phyloP scores from a whole-genome alignment of 176 grass and related monocot species.

The Aegilops bicornis region DNA sequence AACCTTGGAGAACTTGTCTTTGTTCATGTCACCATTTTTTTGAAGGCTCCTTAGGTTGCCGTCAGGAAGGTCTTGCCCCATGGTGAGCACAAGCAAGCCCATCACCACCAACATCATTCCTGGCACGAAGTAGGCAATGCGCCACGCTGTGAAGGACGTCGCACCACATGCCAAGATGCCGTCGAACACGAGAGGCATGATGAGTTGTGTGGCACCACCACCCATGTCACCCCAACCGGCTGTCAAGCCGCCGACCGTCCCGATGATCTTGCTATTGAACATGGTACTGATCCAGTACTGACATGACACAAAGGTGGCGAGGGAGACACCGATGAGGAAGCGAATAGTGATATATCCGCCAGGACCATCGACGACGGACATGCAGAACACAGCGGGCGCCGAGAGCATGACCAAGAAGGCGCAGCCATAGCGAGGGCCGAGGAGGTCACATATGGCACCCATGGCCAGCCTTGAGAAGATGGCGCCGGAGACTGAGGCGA shows the following conservation, averaged over 20 bases:
- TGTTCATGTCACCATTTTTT: constrained; percentile 65
- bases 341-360: constrained; percentile 58
- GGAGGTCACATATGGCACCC: constrained; percentile 85
- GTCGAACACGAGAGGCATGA: constrained; percentile 93
- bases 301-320: constrained; percentile 83
- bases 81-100: constrained; percentile 71
- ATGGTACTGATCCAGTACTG: constrained; percentile 97
- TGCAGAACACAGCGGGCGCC: constrained; percentile 74
- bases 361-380: constrained; percentile 51
- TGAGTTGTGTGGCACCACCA: constrained; percentile 87
- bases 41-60: constrained; percentile 70
- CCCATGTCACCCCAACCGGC: constrained; percentile 91
- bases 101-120: constrained; percentile 59
- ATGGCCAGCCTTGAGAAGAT: constrained; percentile 90
- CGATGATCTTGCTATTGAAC: constrained; percentile 72
- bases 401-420: constrained; percentile 87
- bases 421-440: constrained; percentile 84
- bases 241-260: constrained; percentile 58
- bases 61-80: constrained; percentile 89
- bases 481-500: constrained; percentile 83
- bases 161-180: constrained; percentile 54
- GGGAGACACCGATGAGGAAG: constrained; percentile 84
- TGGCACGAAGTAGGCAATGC: constrained; percentile 77
- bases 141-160: constrained; percentile 60
- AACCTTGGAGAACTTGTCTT: constrained; percentile 78